Evolutionary conservation across 2,329 filamentous ascomycete species (phyloP).

Genomic region (Coniochaeta prunicola): DNA sequence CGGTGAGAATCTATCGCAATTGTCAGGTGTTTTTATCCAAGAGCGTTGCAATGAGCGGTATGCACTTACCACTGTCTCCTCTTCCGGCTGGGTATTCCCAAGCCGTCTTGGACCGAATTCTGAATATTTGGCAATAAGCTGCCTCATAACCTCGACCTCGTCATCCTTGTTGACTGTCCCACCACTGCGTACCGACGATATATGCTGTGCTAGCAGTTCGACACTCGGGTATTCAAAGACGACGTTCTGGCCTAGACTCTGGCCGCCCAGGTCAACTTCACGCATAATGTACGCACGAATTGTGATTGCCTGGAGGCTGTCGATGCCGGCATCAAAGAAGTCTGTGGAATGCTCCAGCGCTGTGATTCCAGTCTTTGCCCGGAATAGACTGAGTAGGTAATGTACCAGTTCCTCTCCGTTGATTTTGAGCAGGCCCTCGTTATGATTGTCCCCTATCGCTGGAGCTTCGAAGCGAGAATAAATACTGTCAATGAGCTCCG

Average conservation of each 20-base stretch:
- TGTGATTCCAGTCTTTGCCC: conserved; percentile 12
- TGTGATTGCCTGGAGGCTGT: conserved; percentile 20
- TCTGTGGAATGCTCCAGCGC: conserved; percentile 11
- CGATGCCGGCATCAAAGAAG: conserved; percentile 19
- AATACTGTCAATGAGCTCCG: conserved; percentile 34
- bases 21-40: background rate
- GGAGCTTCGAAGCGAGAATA: conserved; percentile 25
- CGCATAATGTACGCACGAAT: conserved; percentile 15
- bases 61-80: conserved; percentile 23
- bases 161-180: conserved; percentile 14
- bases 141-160: conserved; percentile 21
- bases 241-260: conserved; percentile 16
- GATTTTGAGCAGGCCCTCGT: background rate
- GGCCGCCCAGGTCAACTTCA: conserved; percentile 16
- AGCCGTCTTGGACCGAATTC: conserved; percentile 17
- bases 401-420: conserved; percentile 1
- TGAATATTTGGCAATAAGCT: conserved; percentile 29
- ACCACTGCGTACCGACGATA: conserved; percentile 15
- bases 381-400: conserved; percentile 14
- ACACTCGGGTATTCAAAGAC: conserved; percentile 22
- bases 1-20: conserved; percentile 41
- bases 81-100: conserved; percentile 15
- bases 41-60: too few species aligned
- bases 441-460: conserved; percentile 5
- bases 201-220: conserved; percentile 12